phyloP scores from a whole-genome alignment of 495 filamentous ascomycete genomes.

The Neurospora sp. region DNA sequence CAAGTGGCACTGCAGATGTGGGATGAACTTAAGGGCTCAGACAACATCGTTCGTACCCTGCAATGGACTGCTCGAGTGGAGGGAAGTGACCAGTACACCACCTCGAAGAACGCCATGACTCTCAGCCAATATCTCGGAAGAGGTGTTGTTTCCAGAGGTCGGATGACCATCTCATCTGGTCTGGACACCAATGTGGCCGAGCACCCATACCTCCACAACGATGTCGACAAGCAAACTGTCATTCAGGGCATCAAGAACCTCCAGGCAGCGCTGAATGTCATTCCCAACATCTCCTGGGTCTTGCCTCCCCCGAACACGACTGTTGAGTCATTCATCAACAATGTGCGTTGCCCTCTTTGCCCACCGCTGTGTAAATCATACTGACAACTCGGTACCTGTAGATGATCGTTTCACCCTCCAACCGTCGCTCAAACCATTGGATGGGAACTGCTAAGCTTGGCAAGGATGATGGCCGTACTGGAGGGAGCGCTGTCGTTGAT shows the following conservation, averaged over 20 bases:
- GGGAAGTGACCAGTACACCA: constrained; percentile 29
- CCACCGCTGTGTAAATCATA: not conserved
- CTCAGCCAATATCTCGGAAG: constrained; percentile 57
- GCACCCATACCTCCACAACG: constrained; percentile 42
- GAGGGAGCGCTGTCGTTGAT: constrained; percentile 59
- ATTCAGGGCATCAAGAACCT: constrained; percentile 51
- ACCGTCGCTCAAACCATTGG: constrained; percentile 61
- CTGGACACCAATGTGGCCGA: constrained; percentile 44
- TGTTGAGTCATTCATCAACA: constrained; percentile 43
- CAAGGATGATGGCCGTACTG: constrained; percentile 51
- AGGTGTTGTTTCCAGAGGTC: constrained; percentile 50
- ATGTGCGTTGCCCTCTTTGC: constrained; percentile 4
- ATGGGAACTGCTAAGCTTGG: constrained; percentile 54
- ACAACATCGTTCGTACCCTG: constrained; percentile 54
- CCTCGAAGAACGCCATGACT: constrained; percentile 41
- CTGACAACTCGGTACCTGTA: not conserved
- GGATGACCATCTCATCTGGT: constrained; percentile 44
- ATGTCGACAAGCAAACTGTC: constrained; percentile 40
- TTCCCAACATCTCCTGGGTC: constrained; percentile 45
- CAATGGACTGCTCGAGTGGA: constrained; percentile 59
- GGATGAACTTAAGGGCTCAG: constrained; percentile 45
- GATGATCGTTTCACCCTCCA: constrained; percentile 44
- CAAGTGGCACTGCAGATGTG: constrained; percentile 28
- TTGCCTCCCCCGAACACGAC: constrained; percentile 43
- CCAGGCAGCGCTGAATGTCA: constrained; percentile 39